These are phyloP conservation scores for Ceriops decandra DNA, from an alignment of 345 rosid species.

Conservation along the genomic window DNA sequence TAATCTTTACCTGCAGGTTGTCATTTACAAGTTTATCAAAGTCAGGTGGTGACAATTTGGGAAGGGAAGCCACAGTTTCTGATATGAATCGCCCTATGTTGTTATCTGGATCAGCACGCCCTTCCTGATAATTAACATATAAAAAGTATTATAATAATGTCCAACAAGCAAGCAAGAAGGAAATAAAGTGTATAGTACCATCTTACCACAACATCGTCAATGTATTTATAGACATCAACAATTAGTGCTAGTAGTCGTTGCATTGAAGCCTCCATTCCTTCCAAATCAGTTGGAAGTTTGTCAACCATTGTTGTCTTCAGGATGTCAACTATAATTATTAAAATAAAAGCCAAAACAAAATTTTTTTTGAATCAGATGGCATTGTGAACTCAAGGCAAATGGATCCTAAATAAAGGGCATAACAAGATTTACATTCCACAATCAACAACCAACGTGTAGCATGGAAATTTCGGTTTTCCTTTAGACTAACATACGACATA, in stretches of 20 bases:
- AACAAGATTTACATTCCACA: too few relatives aligned
- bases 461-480: too few relatives aligned
- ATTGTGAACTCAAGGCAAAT: neutral
- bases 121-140: slow-evolving; percentile 48
- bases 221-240: slow-evolving; percentile 72
- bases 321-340: slow-evolving; percentile 48
- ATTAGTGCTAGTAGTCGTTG: slow-evolving; percentile 59
- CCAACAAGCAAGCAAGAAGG: slow-evolving; percentile 6
- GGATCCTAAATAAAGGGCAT: neutral
- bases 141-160: slow-evolving; percentile 2
- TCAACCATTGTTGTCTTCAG: slow-evolving; percentile 66
- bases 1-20: slow-evolving; percentile 65
- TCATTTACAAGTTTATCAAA: slow-evolving; percentile 87
- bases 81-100: slow-evolving; percentile 67
- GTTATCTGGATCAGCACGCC: slow-evolving; percentile 62
- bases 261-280: slow-evolving; percentile 95
- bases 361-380: neutral
- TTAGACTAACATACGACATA: too few relatives aligned
- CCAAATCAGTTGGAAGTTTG: slow-evolving; percentile 91
- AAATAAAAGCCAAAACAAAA: neutral
- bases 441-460: too few relatives aligned
- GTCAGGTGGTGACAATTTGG: slow-evolving; percentile 63
- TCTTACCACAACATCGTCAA: slow-evolving; percentile 72
- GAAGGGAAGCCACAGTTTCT: slow-evolving; percentile 65
- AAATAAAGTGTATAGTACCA: neutral